A percentile compares a stretch with the other conserved stretches of the same genome.
These are phyloP conservation scores for Aspergillus cristatus DNA, from an alignment of 495 filamentous ascomycete genomes.

Conservation along the genomic window DNA sequence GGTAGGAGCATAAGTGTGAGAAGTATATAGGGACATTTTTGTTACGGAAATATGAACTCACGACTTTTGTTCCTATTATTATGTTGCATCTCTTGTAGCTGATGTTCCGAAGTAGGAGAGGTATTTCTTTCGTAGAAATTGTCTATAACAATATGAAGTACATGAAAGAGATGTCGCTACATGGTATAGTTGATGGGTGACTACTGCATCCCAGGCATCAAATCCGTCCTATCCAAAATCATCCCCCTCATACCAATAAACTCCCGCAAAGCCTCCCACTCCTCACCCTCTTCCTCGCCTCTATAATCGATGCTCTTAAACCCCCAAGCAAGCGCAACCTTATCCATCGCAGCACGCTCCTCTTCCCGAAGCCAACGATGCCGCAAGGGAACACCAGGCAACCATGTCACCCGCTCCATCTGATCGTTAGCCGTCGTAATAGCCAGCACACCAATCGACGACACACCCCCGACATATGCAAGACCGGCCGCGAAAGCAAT, in stretches of 20 bases:
- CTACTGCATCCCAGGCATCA: conserved; percentile 88
- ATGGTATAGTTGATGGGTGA: too few relatives aligned
- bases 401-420: conserved; percentile 88
- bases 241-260: conserved; percentile 73
- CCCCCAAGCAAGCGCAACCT: conserved; percentile 78
- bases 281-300: conserved; percentile 84
- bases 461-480: conserved; percentile 71
- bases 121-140: too few relatives aligned
- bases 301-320: conserved; percentile 70
- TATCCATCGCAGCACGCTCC: conserved; percentile 82
- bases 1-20: conserved; percentile 20
- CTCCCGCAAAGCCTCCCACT: conserved; percentile 77
- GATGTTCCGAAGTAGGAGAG: conserved; percentile 4
- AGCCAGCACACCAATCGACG: conserved; percentile 72
- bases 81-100: conserved; percentile 2
- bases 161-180: neutral
- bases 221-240: conserved; percentile 74
- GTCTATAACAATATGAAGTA: conserved; percentile 2
- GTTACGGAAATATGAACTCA: conserved; percentile 31
- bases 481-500: conserved; percentile 72
- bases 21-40: conserved; percentile 23
- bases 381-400: conserved; percentile 64
- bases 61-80: conserved; percentile 18
- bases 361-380: conserved; percentile 90
- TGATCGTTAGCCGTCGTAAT: conserved; percentile 84